Evolutionary conservation across 2,329 filamentous ascomycete genomes (phyloP).

Genomic region (Beauveria sp.): DNA sequence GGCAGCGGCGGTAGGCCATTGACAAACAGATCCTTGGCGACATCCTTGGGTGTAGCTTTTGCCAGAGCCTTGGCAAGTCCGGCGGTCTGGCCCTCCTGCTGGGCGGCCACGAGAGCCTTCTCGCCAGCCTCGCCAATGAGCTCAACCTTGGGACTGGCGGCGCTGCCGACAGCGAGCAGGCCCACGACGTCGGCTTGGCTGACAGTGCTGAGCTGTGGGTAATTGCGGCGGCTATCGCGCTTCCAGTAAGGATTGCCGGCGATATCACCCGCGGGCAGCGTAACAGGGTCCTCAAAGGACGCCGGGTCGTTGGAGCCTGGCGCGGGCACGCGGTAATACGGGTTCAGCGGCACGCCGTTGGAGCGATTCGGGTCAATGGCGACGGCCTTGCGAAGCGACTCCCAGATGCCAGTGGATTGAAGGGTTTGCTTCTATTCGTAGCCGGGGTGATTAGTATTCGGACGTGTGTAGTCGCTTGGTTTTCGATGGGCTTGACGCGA

Average conservation of each 20-base stretch:
- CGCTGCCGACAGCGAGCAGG: conserved; percentile 78
- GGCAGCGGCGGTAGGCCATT: conserved; percentile 83
- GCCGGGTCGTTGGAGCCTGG: conserved; percentile 34
- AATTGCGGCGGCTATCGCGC: conserved; percentile 76
- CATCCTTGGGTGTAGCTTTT: conserved; percentile 40
- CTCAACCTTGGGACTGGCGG: conserved; percentile 72
- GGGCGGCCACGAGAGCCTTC: conserved; percentile 64
- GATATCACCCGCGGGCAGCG: conserved; percentile 51
- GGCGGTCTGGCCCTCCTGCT: conserved; percentile 64
- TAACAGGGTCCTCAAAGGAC: conserved; percentile 32
- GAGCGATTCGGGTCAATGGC: conserved; percentile 83
- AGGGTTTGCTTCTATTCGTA: conserved; percentile 82
- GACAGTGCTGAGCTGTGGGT: conserved; percentile 73
- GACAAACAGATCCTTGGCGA: conserved; percentile 59
- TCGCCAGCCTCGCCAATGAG: conserved; percentile 57
- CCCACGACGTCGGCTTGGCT: conserved; percentile 79
- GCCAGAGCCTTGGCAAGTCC: conserved; percentile 69
- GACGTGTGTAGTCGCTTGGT: conserved; percentile 10
- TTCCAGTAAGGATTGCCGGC: conserved; percentile 61
- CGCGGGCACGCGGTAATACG: conserved; percentile 81
- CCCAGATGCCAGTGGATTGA: conserved; percentile 84
- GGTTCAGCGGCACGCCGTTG: conserved; percentile 86
- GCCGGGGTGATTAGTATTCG: conserved; percentile 12
- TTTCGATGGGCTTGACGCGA: conserved; percentile 5
- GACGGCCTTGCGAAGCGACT: conserved; percentile 67